Evolutionary conservation across 371 early-diverging fungal species (phyloP), one percentile per base, ranked within the genome.

Genomic region (Nematocida major): DNA sequence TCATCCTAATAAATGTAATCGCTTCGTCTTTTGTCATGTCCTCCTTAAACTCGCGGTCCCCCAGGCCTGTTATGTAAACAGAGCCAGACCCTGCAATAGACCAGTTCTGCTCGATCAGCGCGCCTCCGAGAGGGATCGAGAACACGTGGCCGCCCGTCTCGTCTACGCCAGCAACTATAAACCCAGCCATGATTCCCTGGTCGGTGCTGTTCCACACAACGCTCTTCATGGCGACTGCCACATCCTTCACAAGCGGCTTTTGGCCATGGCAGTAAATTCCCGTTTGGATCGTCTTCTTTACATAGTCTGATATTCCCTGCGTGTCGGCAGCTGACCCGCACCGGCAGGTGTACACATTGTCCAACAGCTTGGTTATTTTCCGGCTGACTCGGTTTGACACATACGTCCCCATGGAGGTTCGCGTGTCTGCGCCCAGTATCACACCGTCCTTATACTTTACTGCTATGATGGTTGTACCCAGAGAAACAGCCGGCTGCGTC

Each of bases 101-200:
- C 87, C 91, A 95, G 15, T 93, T 91, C 68, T 90, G 89, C 82
- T 89, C 88, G 81, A 93, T 91, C 47, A 97, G 78, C 11, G 92
- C 90, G 9, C 99, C 99, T 59, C 97, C 97, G 9, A 95, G 85
- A 50, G 92, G 91, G 36, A 97, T 88, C 67, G 88, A 88, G 86
- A 91, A 97, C 3, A 86, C 53, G 24, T 59, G 65, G n/a, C 94
- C 93, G 49, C 90, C 87, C 26, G 69, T 61, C 66, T 89, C 85
- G 85, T 99, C 99, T 91, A 92, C 95, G 49, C 99, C 99, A 49
- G 91, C 99, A 39, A 97, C 91, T 82, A 99, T 99, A 80, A 99
- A 90, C 47, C 94, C 95, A n/a, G 98, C 98, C 50, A 84, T 85
- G 68, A 99, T 84, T 54, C 76, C 73, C 82, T 91, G 89, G 62